Evolutionary conservation across 179 eudicot species (phyloP).

Genomic region (Beta macrorhiza): DNA sequence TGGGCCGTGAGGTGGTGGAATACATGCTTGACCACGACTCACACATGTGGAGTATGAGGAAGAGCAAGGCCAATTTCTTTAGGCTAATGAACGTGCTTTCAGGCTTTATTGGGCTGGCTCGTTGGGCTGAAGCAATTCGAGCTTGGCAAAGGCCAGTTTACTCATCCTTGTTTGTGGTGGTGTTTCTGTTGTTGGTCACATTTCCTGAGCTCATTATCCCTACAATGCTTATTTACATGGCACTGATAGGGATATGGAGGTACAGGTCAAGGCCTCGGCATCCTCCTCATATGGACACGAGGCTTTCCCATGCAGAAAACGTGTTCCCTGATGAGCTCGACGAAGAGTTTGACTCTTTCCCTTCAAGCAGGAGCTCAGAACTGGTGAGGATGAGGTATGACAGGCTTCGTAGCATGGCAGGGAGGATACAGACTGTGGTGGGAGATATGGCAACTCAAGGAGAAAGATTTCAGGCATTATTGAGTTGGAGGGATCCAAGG

Average conservation of each 20-base stretch:
- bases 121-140: slow-evolving; percentile 33
- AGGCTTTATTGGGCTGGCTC: slow-evolving; percentile 20
- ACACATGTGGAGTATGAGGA: slow-evolving; percentile 51
- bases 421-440: slow-evolving; percentile 45
- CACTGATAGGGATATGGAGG: slow-evolving; percentile 34
- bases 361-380: slow-evolving; percentile 33
- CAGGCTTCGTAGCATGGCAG: slow-evolving; percentile 46
- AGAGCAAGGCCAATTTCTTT: slow-evolving; percentile 48
- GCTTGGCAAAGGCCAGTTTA: slow-evolving; percentile 34
- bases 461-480: slow-evolving; percentile 42
- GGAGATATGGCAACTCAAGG: slow-evolving; percentile 56
- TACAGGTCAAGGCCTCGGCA: slow-evolving; percentile 36
- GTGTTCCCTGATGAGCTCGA: slow-evolving; percentile 43
- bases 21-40: slow-evolving; percentile 52
- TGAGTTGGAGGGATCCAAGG: slow-evolving; percentile 50
- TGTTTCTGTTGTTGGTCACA: slow-evolving; percentile 32
- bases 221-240: slow-evolving; percentile 35
- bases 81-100: slow-evolving; percentile 38
- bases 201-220: slow-evolving; percentile 42
- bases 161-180: slow-evolving; percentile 29
- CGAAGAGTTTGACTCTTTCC: slow-evolving; percentile 45
- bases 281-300: slow-evolving; percentile 47
- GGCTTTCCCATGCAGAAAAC: slow-evolving; percentile 35
- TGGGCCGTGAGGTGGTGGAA: slow-evolving; percentile 49
- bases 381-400: slow-evolving; percentile 42